phyloP scores from a whole-genome alignment of 768 basidiomycete genomes.

The Auriscalpium orientale region DNA sequence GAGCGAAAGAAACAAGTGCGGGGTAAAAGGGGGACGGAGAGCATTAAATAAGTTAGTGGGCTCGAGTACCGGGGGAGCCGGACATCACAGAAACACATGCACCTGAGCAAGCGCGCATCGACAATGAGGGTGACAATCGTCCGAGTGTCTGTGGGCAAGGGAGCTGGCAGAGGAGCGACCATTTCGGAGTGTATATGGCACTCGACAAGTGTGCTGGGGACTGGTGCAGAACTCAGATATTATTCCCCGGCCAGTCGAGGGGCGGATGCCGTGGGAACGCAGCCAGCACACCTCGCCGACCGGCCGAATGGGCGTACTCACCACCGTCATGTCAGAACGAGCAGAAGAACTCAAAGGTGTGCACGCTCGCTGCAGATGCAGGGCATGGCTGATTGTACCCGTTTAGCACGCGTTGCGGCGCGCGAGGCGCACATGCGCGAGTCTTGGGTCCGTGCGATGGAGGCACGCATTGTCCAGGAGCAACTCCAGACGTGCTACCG shows the following conservation, averaged over 20 bases:
- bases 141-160: too few relatives aligned
- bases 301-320: conserved; percentile 20
- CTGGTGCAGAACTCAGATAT: too few relatives aligned
- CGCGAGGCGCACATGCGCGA: conserved; percentile 79
- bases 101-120: too few relatives aligned
- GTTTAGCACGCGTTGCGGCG: conserved; percentile 51
- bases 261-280: neutral
- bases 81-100: too few relatives aligned
- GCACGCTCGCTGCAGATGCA: neutral
- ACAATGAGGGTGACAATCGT: too few relatives aligned
- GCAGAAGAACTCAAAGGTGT: conserved; percentile 46
- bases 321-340: conserved; percentile 30
- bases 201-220: too few relatives aligned
- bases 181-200: too few relatives aligned
- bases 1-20: neutral
- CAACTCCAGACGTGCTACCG: conserved; percentile 87
- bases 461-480: conserved; percentile 78
- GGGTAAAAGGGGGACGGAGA: too few relatives aligned
- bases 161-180: too few relatives aligned
- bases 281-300: conserved; percentile 1
- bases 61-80: too few relatives aligned
- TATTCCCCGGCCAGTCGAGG: too few relatives aligned
- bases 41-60: too few relatives aligned
- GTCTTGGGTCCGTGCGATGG: conserved; percentile 94
- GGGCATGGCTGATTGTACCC: neutral